Percentiles rank a stretch among this genome's conserved stretches.
Conservation (phyloP, 352 stramenopile genomes). For the Globisporangium paroecandrum region DNA sequence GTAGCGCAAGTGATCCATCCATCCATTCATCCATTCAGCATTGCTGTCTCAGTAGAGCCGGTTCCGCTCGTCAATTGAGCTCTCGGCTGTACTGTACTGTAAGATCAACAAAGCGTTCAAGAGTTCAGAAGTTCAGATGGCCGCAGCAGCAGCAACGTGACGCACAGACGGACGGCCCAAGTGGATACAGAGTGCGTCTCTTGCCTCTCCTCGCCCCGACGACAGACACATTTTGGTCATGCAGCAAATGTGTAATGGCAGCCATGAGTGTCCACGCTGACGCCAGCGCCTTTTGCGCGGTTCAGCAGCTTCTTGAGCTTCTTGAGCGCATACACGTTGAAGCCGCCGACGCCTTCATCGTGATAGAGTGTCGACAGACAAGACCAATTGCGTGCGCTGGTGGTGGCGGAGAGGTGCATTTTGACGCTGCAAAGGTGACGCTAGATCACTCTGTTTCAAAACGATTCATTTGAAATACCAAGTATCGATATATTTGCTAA, state of each 20-base stretch:
- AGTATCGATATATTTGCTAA: background rate
- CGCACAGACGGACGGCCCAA: background rate
- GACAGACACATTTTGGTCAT: background rate
- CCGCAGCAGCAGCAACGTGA: background rate
- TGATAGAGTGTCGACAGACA: slow-evolving; percentile 1
- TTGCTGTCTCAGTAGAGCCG: background rate
- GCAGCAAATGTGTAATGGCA: background rate
- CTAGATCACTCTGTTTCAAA: background rate
- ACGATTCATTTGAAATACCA: background rate
- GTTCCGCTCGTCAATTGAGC: background rate
- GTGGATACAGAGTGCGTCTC: background rate
- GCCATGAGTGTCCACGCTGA: background rate
- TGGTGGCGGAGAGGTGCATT: background rate
- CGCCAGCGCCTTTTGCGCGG: background rate
- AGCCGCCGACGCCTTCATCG: background rate
- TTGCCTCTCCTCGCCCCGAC: background rate
- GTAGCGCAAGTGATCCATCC: background rate
- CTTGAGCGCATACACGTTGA: background rate
- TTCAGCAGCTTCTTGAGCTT: background rate
- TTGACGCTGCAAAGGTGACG: background rate
- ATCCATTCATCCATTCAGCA: background rate
- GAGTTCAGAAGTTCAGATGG: background rate
- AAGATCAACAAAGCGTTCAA: background rate
- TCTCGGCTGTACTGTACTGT: background rate
- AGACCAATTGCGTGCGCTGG: background rate